Conservation (phyloP, 176 grass and related monocot genomes). For the Ensete glaucum region DNA sequence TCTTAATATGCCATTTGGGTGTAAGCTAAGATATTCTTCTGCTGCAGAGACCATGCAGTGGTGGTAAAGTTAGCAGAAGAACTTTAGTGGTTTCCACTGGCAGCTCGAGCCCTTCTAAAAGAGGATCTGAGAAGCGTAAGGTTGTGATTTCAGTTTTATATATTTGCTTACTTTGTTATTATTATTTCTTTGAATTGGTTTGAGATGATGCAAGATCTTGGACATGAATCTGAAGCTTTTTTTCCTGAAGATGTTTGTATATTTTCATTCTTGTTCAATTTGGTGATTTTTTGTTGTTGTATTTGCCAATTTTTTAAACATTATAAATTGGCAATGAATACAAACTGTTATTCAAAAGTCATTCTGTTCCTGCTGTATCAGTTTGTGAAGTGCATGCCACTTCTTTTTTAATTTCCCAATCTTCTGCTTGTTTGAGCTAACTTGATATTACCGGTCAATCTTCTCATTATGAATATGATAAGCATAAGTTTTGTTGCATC, state of each 20-base stretch:
- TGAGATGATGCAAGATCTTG: background rate
- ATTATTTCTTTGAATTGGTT: background rate
- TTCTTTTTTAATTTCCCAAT: too few species aligned
- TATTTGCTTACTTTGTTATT: background rate
- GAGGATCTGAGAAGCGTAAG: slow-evolving; percentile 72
- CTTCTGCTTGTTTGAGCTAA: too few species aligned
- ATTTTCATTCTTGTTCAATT: background rate
- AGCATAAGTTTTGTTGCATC: too few species aligned
- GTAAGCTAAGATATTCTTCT: background rate
- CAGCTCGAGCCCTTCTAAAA: slow-evolving; percentile 52
- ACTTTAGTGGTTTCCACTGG: slow-evolving; percentile 42
- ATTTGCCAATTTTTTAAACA: too few species aligned
- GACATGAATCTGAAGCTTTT: background rate
- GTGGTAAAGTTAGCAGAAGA: slow-evolving; percentile 61
- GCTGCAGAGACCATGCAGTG: slow-evolving; percentile 50
- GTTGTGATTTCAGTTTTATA: slow-evolving; percentile 48
- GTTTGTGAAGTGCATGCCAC: too few species aligned
- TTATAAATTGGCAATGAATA: too few species aligned
- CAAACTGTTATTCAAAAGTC: too few species aligned
- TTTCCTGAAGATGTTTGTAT: background rate
- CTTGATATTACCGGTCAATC: too few species aligned
- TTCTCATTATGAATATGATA: too few species aligned
- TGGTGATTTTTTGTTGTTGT: background rate
- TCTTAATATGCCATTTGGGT: background rate
- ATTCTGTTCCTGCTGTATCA: too few species aligned